phyloP scores from a whole-genome alignment of 345 rosid species.

The Nephelium lappaceum region DNA sequence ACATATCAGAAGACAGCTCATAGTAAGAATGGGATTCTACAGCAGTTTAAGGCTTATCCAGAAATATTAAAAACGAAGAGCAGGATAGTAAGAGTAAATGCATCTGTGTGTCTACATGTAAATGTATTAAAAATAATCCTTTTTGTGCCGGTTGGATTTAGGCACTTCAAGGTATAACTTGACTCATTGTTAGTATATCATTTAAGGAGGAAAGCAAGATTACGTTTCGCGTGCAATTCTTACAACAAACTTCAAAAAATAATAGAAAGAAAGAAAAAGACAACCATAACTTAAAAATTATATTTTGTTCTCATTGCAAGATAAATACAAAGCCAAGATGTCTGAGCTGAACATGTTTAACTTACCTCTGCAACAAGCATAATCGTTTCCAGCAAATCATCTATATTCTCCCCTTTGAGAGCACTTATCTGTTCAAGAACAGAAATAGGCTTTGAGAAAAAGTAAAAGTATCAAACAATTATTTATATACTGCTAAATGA shows the following conservation, averaged over 20 bases:
- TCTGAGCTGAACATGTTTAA: constrained; percentile 8
- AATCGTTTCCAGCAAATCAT: constrained; percentile 88
- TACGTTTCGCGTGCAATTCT: neutral
- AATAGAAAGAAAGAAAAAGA: neutral
- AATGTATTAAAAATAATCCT: neutral
- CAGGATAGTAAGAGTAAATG: neutral
- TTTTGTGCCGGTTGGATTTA: neutral
- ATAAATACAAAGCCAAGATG: constrained; percentile 14
- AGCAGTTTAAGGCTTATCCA: neutral
- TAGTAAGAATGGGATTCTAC: neutral
- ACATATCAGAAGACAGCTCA: constrained; percentile 7
- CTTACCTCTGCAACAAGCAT: constrained; percentile 99
- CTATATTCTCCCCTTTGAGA: constrained; percentile 80
- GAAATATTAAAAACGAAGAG: constrained; percentile 1
- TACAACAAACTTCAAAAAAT: neutral
- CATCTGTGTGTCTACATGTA: neutral
- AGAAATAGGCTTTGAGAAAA: constrained; percentile 31
- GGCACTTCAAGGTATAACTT: neutral
- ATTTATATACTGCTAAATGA: constrained; percentile 22
- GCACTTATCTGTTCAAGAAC: constrained; percentile 85
- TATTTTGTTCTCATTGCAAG: constrained; percentile 2
- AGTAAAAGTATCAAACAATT: constrained; percentile 26
- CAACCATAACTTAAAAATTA: neutral
- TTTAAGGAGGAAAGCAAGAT: neutral
- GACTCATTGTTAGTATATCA: neutral